Percentiles rank a stretch among this genome's conserved stretches.
Evolutionary conservation across 1,284 basidiomycete species (phyloP).

Genomic region (Microbotryum silenes-acaulis): DNA sequence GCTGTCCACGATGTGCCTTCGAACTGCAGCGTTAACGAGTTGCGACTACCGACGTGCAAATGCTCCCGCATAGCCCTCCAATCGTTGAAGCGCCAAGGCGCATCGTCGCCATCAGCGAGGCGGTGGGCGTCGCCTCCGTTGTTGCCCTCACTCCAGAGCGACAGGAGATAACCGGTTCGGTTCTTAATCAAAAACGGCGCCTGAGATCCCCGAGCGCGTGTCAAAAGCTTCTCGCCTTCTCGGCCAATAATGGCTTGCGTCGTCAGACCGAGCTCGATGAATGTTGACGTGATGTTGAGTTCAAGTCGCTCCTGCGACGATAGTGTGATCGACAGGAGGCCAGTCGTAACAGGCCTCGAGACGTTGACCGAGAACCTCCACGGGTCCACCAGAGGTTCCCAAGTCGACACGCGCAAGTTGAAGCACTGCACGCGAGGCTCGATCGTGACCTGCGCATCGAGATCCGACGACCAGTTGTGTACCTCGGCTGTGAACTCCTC

Average conservation of each 20-base stretch:
- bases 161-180: conserved; percentile 66
- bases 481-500: conserved; percentile 76
- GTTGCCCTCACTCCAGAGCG: conserved; percentile 39
- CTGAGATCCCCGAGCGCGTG: conserved; percentile 70
- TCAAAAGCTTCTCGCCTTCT: conserved; percentile 63
- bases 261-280: conserved; percentile 76
- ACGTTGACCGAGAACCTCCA: conserved; percentile 77
- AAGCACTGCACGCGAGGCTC: conserved; percentile 84
- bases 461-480: conserved; percentile 88
- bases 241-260: conserved; percentile 64
- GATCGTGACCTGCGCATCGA: conserved; percentile 71
- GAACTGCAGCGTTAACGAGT: conserved; percentile 74
- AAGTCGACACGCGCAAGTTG: conserved; percentile 96
- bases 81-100: conserved; percentile 97
- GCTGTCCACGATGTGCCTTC: conserved; percentile 87
- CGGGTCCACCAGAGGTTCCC: conserved; percentile 98
- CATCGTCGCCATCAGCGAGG: conserved; percentile 59
- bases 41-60: conserved; percentile 64
- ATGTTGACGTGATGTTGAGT: conserved; percentile 83
- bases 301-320: conserved; percentile 79
- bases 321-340: conserved; percentile 50
- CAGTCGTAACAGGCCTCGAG: conserved; percentile 23
- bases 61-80: conserved; percentile 87
- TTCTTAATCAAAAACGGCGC: conserved; percentile 92
- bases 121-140: conserved; percentile 25